phyloP scores from a whole-genome alignment of 1,284 basidiomycete species.

The Wolfiporia cocos region DNA sequence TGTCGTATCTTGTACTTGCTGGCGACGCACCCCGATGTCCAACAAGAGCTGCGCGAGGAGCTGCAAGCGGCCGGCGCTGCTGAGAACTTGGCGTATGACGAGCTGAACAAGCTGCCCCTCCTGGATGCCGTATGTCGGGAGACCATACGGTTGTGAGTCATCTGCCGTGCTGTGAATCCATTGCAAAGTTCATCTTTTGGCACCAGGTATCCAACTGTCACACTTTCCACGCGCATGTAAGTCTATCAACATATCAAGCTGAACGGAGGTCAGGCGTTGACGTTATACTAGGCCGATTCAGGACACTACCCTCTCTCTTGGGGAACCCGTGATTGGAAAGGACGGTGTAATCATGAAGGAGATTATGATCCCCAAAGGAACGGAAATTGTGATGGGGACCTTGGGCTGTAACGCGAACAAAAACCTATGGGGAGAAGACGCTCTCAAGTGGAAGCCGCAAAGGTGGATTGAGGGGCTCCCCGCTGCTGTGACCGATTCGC shows the following conservation, averaged over 20 bases:
- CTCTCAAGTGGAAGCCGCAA: slow-evolving; percentile 39
- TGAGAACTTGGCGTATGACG: slow-evolving; percentile 10
- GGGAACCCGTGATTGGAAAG: slow-evolving; percentile 15
- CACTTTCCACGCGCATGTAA: not conserved
- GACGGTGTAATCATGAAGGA: slow-evolving; percentile 30
- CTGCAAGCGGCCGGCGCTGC: slow-evolving; percentile 6
- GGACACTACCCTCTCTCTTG: slow-evolving; percentile 18
- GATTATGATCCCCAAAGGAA: slow-evolving; percentile 39
- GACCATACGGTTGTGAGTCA: slow-evolving; percentile 13
- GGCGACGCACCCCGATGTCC: slow-evolving; percentile 8
- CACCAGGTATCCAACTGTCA: not conserved
- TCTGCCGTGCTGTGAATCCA: too few species aligned
- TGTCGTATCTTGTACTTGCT: slow-evolving; percentile 10
- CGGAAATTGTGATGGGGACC: slow-evolving; percentile 41
- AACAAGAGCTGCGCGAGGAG: slow-evolving; percentile 13
- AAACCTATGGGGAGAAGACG: slow-evolving; percentile 51
- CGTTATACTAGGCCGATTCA: slow-evolving; percentile 13
- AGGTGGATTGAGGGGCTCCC: slow-evolving; percentile 23
- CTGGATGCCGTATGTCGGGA: slow-evolving; percentile 16
- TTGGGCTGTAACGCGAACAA: slow-evolving; percentile 36
- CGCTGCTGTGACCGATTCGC: slow-evolving; percentile 10
- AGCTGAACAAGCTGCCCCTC: too few species aligned
- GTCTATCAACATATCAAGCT: too few species aligned
- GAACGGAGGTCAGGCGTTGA: not conserved
- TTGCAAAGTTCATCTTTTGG: too few species aligned